phyloP scores from a whole-genome alignment of 1,284 basidiomycete species.

The Fomitopsis palustris region DNA sequence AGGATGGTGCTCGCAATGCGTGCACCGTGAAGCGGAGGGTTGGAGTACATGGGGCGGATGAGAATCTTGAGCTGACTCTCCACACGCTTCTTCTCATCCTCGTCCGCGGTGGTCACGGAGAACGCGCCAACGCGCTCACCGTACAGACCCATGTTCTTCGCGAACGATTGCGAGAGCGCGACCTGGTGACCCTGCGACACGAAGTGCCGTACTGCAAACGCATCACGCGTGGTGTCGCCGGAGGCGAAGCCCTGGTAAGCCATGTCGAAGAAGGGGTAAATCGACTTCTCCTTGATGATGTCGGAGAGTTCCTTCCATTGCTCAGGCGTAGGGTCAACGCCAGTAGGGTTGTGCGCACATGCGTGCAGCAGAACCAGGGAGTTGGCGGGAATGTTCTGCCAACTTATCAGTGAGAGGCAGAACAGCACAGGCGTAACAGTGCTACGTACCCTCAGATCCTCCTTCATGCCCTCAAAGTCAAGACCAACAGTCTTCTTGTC shows the following conservation, averaged over 20 bases:
- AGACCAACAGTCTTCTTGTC: conserved; percentile 93
- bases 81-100: conserved; percentile 86
- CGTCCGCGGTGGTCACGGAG: conserved; percentile 71
- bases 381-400: conserved; percentile 70
- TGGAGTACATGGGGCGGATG: conserved; percentile 97
- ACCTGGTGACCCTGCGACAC: conserved; percentile 86
- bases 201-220: conserved; percentile 94
- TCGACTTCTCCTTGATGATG: conserved; percentile 81
- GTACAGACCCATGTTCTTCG: conserved; percentile 99
- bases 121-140: conserved; percentile 97
- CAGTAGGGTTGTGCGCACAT: conserved; percentile 98
- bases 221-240: conserved; percentile 85
- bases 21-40: conserved; percentile 95
- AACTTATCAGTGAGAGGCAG: neutral
- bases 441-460: conserved; percentile 65
- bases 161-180: conserved; percentile 91
- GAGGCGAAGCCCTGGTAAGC: conserved; percentile 97
- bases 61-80: conserved; percentile 96
- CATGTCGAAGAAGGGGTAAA: conserved; percentile 96
- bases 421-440: no score
- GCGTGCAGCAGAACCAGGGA: conserved; percentile 87
- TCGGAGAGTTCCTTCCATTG: conserved; percentile 95
- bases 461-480: conserved; percentile 90
- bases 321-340: conserved; percentile 90
- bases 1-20: conserved; percentile 86